Evolutionary conservation across 768 basidiomycete species (phyloP).

Genomic region (Collybia mongolica): DNA sequence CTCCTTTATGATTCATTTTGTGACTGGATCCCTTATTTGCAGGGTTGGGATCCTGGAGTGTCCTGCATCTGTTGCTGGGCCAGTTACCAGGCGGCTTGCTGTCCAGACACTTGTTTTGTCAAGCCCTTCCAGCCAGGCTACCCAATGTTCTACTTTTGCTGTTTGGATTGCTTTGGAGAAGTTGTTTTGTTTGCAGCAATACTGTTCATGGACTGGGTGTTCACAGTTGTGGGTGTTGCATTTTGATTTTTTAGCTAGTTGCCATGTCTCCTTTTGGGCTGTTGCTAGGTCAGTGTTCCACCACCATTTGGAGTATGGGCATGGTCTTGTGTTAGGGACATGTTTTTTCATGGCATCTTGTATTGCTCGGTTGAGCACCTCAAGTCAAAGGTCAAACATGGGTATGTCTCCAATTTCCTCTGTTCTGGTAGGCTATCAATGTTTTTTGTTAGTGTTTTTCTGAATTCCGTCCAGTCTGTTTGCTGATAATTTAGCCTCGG

Average conservation of each 20-base stretch:
- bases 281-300: slow-evolving; percentile 13
- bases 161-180: no score
- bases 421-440: no score
- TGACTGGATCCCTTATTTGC: not conserved
- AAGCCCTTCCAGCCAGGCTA: not conserved
- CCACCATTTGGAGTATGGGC: slow-evolving; percentile 15
- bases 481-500: not conserved
- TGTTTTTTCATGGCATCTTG: not conserved
- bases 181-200: not conserved
- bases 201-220: not conserved
- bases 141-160: not conserved
- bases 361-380: not conserved
- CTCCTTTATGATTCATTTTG: not conserved
- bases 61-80: slow-evolving; percentile 21
- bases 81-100: slow-evolving; percentile 7
- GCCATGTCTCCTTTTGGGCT: not conserved
- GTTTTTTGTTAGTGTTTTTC: not conserved
- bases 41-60: slow-evolving; percentile 24
- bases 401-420: no score
- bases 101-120: not conserved
- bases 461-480: not conserved
- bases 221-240: not conserved
- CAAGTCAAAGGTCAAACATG: no score
- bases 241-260: not conserved
- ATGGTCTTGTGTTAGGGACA: slow-evolving; percentile 4